Conservation (phyloP, 1,284 basidiomycete genomes). For the Fereydounia khargensis region DNA sequence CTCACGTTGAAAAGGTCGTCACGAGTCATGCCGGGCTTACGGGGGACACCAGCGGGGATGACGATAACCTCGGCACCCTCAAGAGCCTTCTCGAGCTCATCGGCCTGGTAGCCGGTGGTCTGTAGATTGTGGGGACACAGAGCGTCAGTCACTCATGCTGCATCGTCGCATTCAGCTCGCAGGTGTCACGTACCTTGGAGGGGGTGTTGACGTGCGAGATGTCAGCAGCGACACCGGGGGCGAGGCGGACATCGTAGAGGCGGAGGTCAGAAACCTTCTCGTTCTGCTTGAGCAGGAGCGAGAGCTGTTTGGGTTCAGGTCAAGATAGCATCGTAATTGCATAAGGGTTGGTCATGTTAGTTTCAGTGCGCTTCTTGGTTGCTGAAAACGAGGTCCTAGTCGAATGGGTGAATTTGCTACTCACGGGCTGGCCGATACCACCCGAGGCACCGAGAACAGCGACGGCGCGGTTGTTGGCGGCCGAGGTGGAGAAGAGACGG, state of each 20-base stretch:
- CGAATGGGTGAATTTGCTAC: too few relatives aligned
- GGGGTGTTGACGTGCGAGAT: conserved; percentile 79
- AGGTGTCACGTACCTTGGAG: conserved; percentile 66
- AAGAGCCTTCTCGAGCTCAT: conserved; percentile 78
- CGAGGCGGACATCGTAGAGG: conserved; percentile 54
- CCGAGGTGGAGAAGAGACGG: conserved; percentile 76
- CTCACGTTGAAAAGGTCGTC: conserved; percentile 98
- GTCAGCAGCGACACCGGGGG: conserved; percentile 61
- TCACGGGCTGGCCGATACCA: conserved; percentile 75
- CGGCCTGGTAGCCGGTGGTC: conserved; percentile 73
- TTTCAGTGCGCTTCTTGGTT: too few relatives aligned
- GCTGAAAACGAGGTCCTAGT: too few relatives aligned
- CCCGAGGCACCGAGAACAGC: conserved; percentile 78
- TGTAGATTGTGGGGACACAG: too few relatives aligned
- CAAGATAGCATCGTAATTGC: too few relatives aligned
- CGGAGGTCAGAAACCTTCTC: conserved; percentile 71
- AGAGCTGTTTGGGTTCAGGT: too few relatives aligned
- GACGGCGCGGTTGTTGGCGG: conserved; percentile 73
- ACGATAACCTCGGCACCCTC: conserved; percentile 85
- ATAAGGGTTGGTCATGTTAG: too few relatives aligned
- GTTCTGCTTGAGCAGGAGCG: conserved; percentile 81
- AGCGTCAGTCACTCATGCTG: too few relatives aligned
- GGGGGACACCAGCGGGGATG: conserved; percentile 80
- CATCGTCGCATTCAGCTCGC: too few relatives aligned
- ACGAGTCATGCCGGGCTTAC: conserved; percentile 73